phyloP scores from a whole-genome alignment of 1,139 yeast genomes.

The Yamadazyma songkhlaensis region DNA sequence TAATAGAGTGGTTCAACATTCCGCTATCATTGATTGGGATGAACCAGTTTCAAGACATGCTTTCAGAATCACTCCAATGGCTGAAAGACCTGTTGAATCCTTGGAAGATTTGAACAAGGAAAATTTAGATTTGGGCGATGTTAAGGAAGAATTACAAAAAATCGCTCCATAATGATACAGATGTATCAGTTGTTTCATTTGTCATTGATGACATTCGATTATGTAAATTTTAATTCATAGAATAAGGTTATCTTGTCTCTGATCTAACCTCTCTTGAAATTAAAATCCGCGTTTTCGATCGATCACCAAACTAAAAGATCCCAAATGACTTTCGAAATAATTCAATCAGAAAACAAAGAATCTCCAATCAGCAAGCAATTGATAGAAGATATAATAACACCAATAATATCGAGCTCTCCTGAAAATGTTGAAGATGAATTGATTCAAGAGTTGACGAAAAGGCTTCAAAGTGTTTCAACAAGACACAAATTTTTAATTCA shows the following conservation, averaged over 20 bases:
- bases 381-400: not conserved
- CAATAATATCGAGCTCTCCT: not conserved
- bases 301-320: too few relatives aligned
- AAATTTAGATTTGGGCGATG: slow-evolving; percentile 28
- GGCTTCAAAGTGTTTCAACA: slow-evolving; percentile 4
- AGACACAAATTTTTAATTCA: slow-evolving; percentile 8
- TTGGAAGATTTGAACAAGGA: slow-evolving; percentile 30
- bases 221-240: not conserved
- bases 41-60: slow-evolving; percentile 57
- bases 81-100: slow-evolving; percentile 43
- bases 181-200: not conserved
- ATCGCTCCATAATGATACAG: not conserved
- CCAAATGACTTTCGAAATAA: not conserved
- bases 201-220: not conserved
- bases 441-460: slow-evolving; percentile 3
- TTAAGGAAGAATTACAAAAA: slow-evolving; percentile 29
- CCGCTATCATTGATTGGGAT: slow-evolving; percentile 62
- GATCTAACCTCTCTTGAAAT: too few relatives aligned
- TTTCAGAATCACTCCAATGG: slow-evolving; percentile 65
- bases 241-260: too few relatives aligned
- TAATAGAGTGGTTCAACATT: slow-evolving; percentile 60
- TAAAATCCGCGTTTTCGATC: too few relatives aligned
- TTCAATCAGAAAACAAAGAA: slow-evolving; percentile 1
- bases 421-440: not conserved
- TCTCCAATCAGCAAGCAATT: slow-evolving; percentile 2